These are phyloP conservation scores for Camellia japonica DNA, from an alignment of 148 eudicot species.

Conservation along the genomic window DNA sequence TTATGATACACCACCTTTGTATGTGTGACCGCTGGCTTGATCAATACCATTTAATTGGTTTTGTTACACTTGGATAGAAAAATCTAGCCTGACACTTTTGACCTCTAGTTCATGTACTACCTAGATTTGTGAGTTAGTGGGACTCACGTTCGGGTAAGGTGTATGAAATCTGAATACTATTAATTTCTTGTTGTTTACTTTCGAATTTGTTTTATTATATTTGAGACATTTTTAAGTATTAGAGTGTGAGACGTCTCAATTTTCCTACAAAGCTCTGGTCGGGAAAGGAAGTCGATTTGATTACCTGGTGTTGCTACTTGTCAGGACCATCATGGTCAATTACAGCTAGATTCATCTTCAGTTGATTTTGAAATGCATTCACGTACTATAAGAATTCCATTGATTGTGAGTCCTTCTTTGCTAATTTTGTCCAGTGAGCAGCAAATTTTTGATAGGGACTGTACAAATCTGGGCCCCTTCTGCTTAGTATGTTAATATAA, in stretches of 20 bases:
- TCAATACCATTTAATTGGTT: neutral
- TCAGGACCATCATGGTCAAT: constrained; percentile 15
- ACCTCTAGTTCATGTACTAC: neutral
- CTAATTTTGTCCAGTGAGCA: constrained; percentile 14
- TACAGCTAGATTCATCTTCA: constrained; percentile 18
- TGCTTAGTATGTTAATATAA: constrained; percentile 15
- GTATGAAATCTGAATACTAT: neutral
- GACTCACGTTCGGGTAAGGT: neutral
- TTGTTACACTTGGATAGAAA: neutral
- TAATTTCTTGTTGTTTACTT: neutral
- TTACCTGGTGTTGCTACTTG: constrained; percentile 16
- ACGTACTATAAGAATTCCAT: neutral
- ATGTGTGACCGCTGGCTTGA: neutral
- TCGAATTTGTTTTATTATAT: neutral
- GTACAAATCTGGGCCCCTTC: constrained; percentile 16
- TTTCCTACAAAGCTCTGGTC: constrained; percentile 7
- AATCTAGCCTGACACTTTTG: too few relatives aligned
- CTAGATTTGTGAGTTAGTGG: neutral
- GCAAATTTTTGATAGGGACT: constrained; percentile 7
- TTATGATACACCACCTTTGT: neutral
- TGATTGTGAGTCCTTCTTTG: neutral
- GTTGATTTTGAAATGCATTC: constrained; percentile 26
- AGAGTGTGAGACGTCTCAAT: neutral
- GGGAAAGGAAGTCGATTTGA: constrained; percentile 17
- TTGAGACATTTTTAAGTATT: neutral